Evolutionary conservation across 306 rosid species (phyloP).

Genomic region (Vigna angularis): DNA sequence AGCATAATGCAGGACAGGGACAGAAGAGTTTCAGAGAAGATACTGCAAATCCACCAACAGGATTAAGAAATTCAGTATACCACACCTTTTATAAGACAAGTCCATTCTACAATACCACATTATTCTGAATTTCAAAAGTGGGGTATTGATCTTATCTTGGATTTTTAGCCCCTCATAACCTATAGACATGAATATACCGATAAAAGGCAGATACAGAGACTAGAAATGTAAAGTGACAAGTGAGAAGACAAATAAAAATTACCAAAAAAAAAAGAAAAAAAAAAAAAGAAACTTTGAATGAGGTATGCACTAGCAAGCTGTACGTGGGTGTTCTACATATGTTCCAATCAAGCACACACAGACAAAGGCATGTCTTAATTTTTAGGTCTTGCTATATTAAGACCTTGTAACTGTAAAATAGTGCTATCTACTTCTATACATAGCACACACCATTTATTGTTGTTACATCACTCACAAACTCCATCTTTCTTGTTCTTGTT

Average conservation of each 20-base stretch:
- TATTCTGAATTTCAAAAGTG: conserved; percentile 49
- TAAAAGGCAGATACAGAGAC: conserved; percentile 46
- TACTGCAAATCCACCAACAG: conserved; percentile 49
- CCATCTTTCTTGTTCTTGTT: conserved; percentile 44
- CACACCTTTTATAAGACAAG: conserved; percentile 64
- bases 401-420: conserved; percentile 85
- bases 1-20: conserved; percentile 48
- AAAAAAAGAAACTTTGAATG: conserved; percentile 43
- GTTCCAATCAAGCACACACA: conserved; percentile 56
- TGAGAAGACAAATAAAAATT: conserved; percentile 49
- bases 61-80: conserved; percentile 49
- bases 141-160: conserved; percentile 52
- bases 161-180: conserved; percentile 45
- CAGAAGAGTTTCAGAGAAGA: conserved; percentile 45
- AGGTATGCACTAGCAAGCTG: conserved; percentile 53
- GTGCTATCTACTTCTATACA: conserved; percentile 62
- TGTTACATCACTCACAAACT: conserved; percentile 45
- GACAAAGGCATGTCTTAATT: conserved; percentile 52
- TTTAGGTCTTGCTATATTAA: conserved; percentile 68
- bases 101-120: conserved; percentile 52
- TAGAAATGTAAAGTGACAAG: conserved; percentile 54
- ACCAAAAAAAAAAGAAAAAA: background rate
- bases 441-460: conserved; percentile 53
- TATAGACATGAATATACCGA: conserved; percentile 46
- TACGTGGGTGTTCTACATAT: conserved; percentile 51